Evolutionary conservation across 495 filamentous ascomycete genomes (phyloP).

Genomic region (Pseudoneurospora amorphoporcata): DNA sequence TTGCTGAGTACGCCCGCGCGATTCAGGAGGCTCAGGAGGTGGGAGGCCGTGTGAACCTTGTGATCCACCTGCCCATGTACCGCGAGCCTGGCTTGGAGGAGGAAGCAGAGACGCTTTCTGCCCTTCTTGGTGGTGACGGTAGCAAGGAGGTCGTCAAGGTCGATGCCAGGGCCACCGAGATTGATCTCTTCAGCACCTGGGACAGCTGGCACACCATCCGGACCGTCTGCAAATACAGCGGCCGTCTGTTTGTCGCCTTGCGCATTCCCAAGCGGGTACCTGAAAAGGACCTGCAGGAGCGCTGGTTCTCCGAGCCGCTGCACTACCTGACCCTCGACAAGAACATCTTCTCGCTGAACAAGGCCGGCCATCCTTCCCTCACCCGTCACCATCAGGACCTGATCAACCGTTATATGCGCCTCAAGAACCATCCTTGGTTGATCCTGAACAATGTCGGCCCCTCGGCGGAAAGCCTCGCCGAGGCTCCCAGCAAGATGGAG

Average conservation of each 20-base stretch:
- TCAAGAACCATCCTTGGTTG: constrained; percentile 70
- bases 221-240: constrained; percentile 75
- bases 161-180: constrained; percentile 15
- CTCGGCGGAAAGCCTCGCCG: constrained; percentile 38
- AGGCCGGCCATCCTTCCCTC: constrained; percentile 73
- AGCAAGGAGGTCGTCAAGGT: constrained; percentile 2
- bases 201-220: constrained; percentile 89
- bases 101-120: constrained; percentile 29
- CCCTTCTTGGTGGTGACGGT: constrained; percentile 18
- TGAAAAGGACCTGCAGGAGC: constrained; percentile 56
- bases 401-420: constrained; percentile 73
- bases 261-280: constrained; percentile 72
- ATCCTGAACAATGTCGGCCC: constrained; percentile 69
- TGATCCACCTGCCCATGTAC: constrained; percentile 75
- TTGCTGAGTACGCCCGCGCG: constrained; percentile 70
- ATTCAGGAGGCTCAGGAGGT: constrained; percentile 68
- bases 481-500: constrained; percentile 31
- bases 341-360: constrained; percentile 64
- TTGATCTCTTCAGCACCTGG: constrained; percentile 70
- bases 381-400: constrained; percentile 68
- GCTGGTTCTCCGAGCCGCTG: constrained; percentile 93
- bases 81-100: constrained; percentile 36
- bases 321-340: constrained; percentile 62
- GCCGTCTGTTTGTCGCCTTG: constrained; percentile 73
- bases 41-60: constrained; percentile 65